These are phyloP conservation scores for Casuarina equisetifolia DNA, from an alignment of 306 rosid species.

Conservation along the genomic window DNA sequence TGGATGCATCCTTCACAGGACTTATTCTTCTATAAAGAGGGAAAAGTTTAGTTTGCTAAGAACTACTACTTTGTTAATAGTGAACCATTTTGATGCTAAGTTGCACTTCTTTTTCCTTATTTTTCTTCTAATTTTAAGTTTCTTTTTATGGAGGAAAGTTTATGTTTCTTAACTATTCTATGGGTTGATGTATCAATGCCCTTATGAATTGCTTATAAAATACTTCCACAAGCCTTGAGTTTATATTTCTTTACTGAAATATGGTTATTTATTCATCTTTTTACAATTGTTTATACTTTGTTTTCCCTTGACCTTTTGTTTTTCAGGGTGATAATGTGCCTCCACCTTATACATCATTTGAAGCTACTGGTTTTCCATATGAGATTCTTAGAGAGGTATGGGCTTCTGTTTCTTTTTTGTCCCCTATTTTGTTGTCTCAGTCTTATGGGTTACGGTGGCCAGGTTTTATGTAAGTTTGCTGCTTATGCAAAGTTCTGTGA, in stretches of 20 bases:
- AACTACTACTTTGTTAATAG: background rate
- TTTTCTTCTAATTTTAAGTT: background rate
- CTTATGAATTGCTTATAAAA: background rate
- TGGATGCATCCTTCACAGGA: background rate
- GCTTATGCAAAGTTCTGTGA: slow-evolving; percentile 56
- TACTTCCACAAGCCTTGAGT: background rate
- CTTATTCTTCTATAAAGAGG: background rate
- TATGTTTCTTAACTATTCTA: background rate
- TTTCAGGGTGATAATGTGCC: slow-evolving; percentile 89
- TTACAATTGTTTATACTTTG: background rate
- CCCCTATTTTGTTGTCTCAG: slow-evolving; percentile 1
- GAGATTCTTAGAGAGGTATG: slow-evolving; percentile 98
- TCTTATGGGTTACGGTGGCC: slow-evolving; percentile 32
- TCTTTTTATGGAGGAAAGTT: background rate
- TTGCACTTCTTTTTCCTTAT: background rate
- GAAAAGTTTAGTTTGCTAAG: background rate
- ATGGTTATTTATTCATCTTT: slow-evolving; percentile 4
- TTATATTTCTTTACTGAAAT: slow-evolving; percentile 1
- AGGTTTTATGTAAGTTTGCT: slow-evolving; percentile 39
- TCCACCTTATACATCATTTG: slow-evolving; percentile 71
- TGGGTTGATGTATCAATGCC: slow-evolving; percentile 1
- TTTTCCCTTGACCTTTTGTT: slow-evolving; percentile 4
- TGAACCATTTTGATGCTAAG: background rate
- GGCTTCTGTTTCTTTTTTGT: slow-evolving; percentile 19
- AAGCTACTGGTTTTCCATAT: slow-evolving; percentile 73